These are phyloP conservation scores for Phaeosphaeriaceae sp. DNA, from an alignment of 2,329 filamentous ascomycete genomes.

Conservation along the genomic window DNA sequence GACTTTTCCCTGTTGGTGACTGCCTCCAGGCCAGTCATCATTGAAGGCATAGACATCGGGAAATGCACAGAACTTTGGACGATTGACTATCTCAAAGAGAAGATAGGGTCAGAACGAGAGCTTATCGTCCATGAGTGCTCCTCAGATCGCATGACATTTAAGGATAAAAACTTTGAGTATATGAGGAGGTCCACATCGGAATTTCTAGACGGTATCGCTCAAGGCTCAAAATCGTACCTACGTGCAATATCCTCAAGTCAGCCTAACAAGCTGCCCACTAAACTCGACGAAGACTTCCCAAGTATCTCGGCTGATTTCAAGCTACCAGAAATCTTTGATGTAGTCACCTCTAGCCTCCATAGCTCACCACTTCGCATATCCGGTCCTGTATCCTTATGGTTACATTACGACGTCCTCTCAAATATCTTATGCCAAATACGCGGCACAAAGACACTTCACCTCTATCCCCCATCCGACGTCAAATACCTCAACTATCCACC, in stretches of 20 bases:
- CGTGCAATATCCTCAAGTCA: constrained; percentile 74
- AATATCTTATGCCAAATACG: constrained; percentile 83
- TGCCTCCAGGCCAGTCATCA: constrained; percentile 66
- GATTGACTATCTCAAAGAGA: constrained; percentile 68
- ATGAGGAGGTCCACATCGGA: constrained; percentile 69
- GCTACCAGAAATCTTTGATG: constrained; percentile 58
- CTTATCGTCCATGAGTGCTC: constrained; percentile 76
- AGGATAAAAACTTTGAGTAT: constrained; percentile 82
- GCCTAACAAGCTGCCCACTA: constrained; percentile 73
- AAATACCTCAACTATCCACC: constrained; percentile 72
- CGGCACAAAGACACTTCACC: constrained; percentile 73
- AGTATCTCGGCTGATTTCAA: constrained; percentile 71
- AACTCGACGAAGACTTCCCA: constrained; percentile 74
- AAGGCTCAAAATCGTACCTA: constrained; percentile 74
- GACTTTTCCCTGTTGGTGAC: constrained; percentile 68
- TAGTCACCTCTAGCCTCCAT: constrained; percentile 67
- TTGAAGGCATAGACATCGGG: constrained; percentile 71
- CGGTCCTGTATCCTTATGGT: constrained; percentile 83
- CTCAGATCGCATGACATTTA: constrained; percentile 76
- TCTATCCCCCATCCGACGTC: constrained; percentile 82
- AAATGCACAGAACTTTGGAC: constrained; percentile 72
- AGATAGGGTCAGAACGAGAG: constrained; percentile 51
- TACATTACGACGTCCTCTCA: constrained; percentile 90
- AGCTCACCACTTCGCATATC: constrained; percentile 82
- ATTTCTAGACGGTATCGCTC: constrained; percentile 66